A percentile compares a stretch with the other conserved stretches of the same genome.
These are phyloP conservation scores for Leccinum proximum DNA, from an alignment of 1,284 basidiomycete species.

Conservation along the genomic window DNA sequence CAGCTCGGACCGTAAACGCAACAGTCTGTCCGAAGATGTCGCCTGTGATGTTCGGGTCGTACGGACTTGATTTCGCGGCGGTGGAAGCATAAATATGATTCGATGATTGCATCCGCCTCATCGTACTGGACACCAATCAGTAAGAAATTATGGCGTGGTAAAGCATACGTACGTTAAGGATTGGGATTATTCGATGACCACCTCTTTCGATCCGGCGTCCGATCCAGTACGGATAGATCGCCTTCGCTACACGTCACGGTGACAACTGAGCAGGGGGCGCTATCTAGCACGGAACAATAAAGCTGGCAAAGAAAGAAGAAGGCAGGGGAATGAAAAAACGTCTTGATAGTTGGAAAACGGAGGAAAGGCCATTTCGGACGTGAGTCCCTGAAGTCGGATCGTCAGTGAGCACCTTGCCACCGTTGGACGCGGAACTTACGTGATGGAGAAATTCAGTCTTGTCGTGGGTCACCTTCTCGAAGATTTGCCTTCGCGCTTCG, in stretches of 20 bases:
- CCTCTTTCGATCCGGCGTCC: conserved; percentile 70
- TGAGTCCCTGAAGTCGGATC: conserved; percentile 44
- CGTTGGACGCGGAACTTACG: conserved; percentile 37
- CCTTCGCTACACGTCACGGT: conserved; percentile 52
- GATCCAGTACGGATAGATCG: conserved; percentile 82
- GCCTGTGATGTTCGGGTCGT: conserved; percentile 34
- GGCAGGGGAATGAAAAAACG: conserved; percentile 58
- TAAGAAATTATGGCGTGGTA: background rate
- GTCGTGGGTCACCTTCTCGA: conserved; percentile 92
- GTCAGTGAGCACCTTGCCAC: background rate
- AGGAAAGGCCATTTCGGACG: conserved; percentile 68
- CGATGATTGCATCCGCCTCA: conserved; percentile 87
- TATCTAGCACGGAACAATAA: conserved; percentile 57
- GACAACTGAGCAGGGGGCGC: conserved; percentile 54
- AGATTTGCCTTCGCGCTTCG: conserved; percentile 79
- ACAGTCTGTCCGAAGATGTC: no score
- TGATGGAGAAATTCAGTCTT: conserved; percentile 91
- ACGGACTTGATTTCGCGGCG: conserved; percentile 93
- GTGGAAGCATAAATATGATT: conserved; percentile 98
- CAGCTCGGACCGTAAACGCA: no score
- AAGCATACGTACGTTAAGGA: conserved; percentile 60
- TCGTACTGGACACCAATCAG: conserved; percentile 59
- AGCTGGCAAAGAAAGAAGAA: conserved; percentile 59
- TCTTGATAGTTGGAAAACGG: conserved; percentile 80
- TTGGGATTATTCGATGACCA: conserved; percentile 79